phyloP scores from a whole-genome alignment of 2,329 filamentous ascomycete genomes.

The Beauveria bassiana region DNA sequence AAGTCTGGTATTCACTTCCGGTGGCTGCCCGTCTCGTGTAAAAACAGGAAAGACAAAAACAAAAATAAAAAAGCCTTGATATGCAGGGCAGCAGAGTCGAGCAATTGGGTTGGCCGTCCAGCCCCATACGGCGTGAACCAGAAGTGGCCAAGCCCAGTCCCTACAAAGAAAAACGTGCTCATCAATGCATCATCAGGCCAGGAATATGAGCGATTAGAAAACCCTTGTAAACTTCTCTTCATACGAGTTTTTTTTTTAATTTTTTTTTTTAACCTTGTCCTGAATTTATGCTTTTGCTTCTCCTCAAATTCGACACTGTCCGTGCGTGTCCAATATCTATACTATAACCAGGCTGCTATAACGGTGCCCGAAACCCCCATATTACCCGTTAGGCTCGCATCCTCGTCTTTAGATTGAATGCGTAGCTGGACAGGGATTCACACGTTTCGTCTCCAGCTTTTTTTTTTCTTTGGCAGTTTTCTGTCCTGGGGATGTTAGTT shows the following conservation, averaged over 20 bases:
- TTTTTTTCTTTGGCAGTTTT: too few relatives aligned
- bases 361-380: neutral
- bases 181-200: neutral
- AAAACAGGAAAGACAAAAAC: neutral
- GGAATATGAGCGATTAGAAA: neutral
- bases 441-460: neutral
- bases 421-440: neutral
- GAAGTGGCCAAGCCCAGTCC: neutral
- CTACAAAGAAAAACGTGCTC: neutral
- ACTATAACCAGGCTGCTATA: neutral
- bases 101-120: neutral
- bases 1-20: neutral
- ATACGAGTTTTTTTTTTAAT: neutral
- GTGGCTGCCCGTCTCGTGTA: neutral
- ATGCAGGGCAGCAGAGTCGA: conserved; percentile 3
- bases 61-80: neutral
- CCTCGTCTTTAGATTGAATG: neutral
- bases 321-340: neutral
- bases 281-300: neutral
- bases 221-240: neutral
- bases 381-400: neutral
- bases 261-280: neutral
- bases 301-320: neutral
- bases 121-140: neutral
- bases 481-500: neutral